These are phyloP conservation scores for Carex sylvatica DNA, from an alignment of 202 grass and related monocot genomes.

Conservation along the genomic window DNA sequence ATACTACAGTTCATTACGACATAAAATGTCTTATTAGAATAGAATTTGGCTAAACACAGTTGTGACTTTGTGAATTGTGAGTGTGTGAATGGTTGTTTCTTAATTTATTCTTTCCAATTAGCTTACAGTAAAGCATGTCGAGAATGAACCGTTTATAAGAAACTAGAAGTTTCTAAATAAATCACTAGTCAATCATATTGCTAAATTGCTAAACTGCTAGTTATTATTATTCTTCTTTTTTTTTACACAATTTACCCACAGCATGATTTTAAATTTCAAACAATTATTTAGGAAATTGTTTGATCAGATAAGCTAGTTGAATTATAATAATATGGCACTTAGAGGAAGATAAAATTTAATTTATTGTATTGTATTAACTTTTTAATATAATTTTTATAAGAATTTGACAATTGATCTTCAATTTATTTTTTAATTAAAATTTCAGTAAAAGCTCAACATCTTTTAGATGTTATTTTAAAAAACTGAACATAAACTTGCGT, in stretches of 20 bases:
- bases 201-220: too few species aligned
- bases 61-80: background rate
- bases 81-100: background rate
- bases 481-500: too few species aligned
- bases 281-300: background rate
- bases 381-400: too few species aligned
- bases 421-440: too few species aligned
- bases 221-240: too few species aligned
- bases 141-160: background rate
- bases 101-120: background rate
- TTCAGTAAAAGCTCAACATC: too few species aligned
- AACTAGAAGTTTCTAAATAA: background rate
- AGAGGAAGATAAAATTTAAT: too few species aligned
- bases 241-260: background rate
- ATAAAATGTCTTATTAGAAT: constrained; percentile 2
- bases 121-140: background rate
- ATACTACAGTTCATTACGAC: background rate
- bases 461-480: too few species aligned
- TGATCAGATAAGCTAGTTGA: too few species aligned
- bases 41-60: background rate
- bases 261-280: background rate
- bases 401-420: too few species aligned
- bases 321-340: too few species aligned
- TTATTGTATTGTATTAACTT: too few species aligned
- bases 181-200: background rate